A percentile compares a stretch with the other conserved stretches of the same genome.
phyloP scores from a whole-genome alignment of 257 asterid genomes.

The Solanum megistacrolobum region DNA sequence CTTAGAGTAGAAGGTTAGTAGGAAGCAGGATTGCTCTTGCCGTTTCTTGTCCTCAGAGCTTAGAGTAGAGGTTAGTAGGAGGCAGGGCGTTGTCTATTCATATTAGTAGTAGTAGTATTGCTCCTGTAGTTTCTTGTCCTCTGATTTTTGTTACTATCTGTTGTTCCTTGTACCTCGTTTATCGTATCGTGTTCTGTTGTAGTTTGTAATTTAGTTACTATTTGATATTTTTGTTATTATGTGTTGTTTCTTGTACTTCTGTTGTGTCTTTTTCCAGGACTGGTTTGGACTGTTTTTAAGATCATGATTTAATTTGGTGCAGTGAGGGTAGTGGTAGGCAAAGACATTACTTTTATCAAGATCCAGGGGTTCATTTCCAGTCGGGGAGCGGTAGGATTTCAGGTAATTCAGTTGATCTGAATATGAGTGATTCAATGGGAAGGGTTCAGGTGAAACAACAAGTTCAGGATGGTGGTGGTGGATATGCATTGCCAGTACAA shows the following conservation, averaged over 20 bases:
- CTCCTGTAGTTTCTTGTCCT: background rate
- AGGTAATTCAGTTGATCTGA: conserved; percentile 36
- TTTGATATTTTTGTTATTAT: background rate
- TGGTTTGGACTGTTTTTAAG: background rate
- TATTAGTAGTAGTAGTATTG: background rate
- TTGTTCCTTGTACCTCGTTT: background rate
- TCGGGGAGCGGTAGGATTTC: conserved; percentile 31
- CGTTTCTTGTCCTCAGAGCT: too few species aligned
- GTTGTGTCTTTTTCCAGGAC: background rate
- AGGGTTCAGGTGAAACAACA: conserved; percentile 55
- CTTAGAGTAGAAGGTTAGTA: background rate
- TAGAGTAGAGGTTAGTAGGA: background rate
- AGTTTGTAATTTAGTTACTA: background rate
- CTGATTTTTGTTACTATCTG: background rate
- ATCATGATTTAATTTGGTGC: conserved; percentile 7
- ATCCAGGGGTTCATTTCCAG: conserved; percentile 44
- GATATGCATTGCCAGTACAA: conserved; percentile 37
- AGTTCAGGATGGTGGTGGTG: conserved; percentile 48
- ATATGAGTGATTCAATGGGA: conserved; percentile 31
- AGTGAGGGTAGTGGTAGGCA: conserved; percentile 87
- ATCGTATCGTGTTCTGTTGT: background rate
- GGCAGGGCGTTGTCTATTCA: background rate
- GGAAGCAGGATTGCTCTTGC: background rate
- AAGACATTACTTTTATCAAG: conserved; percentile 55
- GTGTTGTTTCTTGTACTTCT: background rate